A percentile compares a stretch with the other conserved stretches of the same genome.
Evolutionary conservation across 2,329 filamentous ascomycete species (phyloP).

Genomic region (Cladosporium sp.): DNA sequence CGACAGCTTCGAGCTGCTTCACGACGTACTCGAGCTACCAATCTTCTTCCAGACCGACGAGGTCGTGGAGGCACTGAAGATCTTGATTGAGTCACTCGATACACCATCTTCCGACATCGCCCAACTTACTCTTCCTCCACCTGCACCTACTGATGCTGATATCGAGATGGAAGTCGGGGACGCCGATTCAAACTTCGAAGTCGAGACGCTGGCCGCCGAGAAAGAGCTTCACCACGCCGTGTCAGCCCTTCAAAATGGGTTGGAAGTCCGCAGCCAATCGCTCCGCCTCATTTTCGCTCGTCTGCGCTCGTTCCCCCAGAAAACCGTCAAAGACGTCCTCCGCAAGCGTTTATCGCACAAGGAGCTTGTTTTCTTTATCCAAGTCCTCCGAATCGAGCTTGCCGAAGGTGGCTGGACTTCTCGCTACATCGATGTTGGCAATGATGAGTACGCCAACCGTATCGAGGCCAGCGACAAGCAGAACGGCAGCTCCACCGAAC

Average conservation of each 20-base stretch:
- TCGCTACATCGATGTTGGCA: slow-evolving; percentile 58
- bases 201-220: slow-evolving; percentile 35
- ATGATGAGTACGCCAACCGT: slow-evolving; percentile 33
- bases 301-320: slow-evolving; percentile 61
- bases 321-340: slow-evolving; percentile 59
- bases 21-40: slow-evolving; percentile 10
- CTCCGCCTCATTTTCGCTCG: slow-evolving; percentile 66
- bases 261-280: slow-evolving; percentile 58
- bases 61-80: slow-evolving; percentile 61
- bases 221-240: slow-evolving; percentile 64
- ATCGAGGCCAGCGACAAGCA: slow-evolving; percentile 13
- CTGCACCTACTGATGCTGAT: slow-evolving; percentile 45
- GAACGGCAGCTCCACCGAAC: slow-evolving; percentile 54
- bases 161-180: slow-evolving; percentile 29
- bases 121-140: slow-evolving; percentile 11
- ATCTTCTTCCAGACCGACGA: slow-evolving; percentile 39
- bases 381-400: slow-evolving; percentile 68
- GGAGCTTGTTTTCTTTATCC: slow-evolving; percentile 67
- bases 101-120: slow-evolving; percentile 22
- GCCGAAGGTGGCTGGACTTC: slow-evolving; percentile 72
- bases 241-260: slow-evolving; percentile 62
- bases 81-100: slow-evolving; percentile 66
- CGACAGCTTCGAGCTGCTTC: slow-evolving; percentile 9
- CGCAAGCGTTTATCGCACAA: slow-evolving; percentile 60
- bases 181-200: slow-evolving; percentile 29